These are phyloP conservation scores for Trichomonas tenax DNA, from an alignment of 208 protist species.

Conservation along the genomic window DNA sequence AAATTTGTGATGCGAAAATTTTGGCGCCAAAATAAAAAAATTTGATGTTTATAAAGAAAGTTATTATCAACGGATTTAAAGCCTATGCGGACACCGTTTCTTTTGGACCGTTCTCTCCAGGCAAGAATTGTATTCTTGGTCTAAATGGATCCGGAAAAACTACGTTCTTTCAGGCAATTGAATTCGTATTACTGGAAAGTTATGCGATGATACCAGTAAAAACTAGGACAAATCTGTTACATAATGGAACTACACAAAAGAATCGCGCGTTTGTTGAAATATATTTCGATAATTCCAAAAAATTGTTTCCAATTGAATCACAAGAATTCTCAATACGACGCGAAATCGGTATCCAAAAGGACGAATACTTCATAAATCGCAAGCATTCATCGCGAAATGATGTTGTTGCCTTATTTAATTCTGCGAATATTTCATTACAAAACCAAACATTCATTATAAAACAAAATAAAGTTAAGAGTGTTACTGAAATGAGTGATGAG, in stretches of 20 bases:
- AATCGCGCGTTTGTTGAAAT: not conserved
- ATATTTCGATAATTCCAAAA: not conserved
- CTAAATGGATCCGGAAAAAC: constrained; percentile 10
- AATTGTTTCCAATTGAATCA: not conserved
- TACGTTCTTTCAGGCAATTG: not conserved
- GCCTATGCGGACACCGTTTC: not conserved
- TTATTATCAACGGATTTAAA: not conserved
- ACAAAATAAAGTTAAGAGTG: not conserved
- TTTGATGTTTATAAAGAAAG: not conserved
- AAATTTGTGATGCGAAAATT: not conserved
- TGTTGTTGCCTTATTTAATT: not conserved
- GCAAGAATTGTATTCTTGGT: not conserved
- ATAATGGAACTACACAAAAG: not conserved
- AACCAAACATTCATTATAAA: not conserved
- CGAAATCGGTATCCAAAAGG: not conserved
- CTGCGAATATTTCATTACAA: not conserved
- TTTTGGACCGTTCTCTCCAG: not conserved
- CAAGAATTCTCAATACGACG: not conserved
- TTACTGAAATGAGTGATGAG: not conserved
- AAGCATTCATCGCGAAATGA: not conserved
- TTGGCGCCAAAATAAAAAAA: not conserved
- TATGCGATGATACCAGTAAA: not conserved
- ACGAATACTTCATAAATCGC: not conserved
- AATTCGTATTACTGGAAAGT: not conserved
- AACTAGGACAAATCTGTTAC: not conserved